phyloP scores from a whole-genome alignment of 306 rosid genomes.

The Quercus mongolica region DNA sequence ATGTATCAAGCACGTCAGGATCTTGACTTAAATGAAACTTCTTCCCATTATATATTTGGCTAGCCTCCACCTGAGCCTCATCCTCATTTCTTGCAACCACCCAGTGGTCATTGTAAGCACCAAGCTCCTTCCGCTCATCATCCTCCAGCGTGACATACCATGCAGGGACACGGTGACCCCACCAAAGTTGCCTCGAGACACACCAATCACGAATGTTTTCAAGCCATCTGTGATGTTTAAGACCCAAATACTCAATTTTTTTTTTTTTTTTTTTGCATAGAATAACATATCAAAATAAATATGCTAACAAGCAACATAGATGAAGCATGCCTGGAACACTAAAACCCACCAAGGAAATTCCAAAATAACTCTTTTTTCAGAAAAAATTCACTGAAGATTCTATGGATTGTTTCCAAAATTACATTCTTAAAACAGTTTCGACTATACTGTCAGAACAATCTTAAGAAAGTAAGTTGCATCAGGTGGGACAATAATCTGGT shows the following conservation, averaged over 20 bases:
- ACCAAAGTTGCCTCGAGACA: slow-evolving; percentile 95
- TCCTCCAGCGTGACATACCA: slow-evolving; percentile 79
- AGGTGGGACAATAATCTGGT: neutral
- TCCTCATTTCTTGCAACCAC: slow-evolving; percentile 73
- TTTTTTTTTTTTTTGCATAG: neutral
- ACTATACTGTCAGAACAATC: neutral
- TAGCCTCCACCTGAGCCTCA: slow-evolving; percentile 70
- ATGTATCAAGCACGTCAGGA: slow-evolving; percentile 97
- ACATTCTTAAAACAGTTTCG: neutral
- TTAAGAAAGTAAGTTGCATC: neutral
- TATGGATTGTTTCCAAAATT: neutral
- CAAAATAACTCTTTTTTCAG: neutral
- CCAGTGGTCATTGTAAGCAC: slow-evolving; percentile 76
- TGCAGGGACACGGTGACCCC: slow-evolving; percentile 98
- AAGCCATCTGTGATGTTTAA: slow-evolving; percentile 69
- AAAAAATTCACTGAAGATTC: neutral
- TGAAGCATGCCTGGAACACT: slow-evolving; percentile 11
- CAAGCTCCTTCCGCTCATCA: slow-evolving; percentile 66
- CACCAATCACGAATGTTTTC: slow-evolving; percentile 95
- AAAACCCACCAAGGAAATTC: neutral
- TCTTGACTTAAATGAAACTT: slow-evolving; percentile 62
- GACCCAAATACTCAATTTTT: slow-evolving; percentile 3
- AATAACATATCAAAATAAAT: neutral
- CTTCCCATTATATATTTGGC: slow-evolving; percentile 52
- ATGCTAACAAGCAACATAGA: neutral